Base-by-base conservation (phyloP, 2,329 filamentous ascomycete genomes). In the Epichloe festucae region DNA sequence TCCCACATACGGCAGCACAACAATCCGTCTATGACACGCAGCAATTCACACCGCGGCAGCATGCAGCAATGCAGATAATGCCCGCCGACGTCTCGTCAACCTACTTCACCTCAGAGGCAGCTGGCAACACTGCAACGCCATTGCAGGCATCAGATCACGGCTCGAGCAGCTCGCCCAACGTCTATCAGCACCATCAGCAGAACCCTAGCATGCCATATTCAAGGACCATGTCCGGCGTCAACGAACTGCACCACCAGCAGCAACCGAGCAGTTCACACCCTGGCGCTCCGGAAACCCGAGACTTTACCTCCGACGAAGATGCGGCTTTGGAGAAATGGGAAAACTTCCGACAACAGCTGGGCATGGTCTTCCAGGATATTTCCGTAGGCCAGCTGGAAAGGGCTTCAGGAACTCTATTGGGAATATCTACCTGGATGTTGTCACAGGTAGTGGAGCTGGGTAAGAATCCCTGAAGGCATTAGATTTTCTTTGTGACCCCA, bases 21-120 rank as follows among this genome's bases (percentile, higher is more conserved):
- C 73, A 72, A 70, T 67, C 79, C 72, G 74, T 84, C 70, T 95
- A 94, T 72, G 86, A 91, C 68, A 73, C 81, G 63, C 80, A 83
- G 65, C 84, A 84, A 64, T 94, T 89, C 72, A 77, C 83, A 63
- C 73, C 82, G 59, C 83, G 85, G 73, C 86, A 89, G 64, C 79
- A 84, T 70, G 81, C 85, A 75, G 80, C 78, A 55, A 79, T 93
- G 70, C 85, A 89, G 66, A 86, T 89, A 70, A 74, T 80, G 66
- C 57, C 64, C 40, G 63, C 64, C 6, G 66, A 69, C 48, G 65
- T 68, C 47, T 59, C 84, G 64, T 76, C 84, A 71, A 84, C 85
- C 63, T 95, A 93, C 73, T 90, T 89, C 69, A 60, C 56, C 50
- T 62, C 67, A 17, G 65, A 67, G 49, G 51, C 62, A 46, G 61